Base-by-base conservation (phyloP, 169 alveolate genomes). In the Cryptosporidium meleagridis region DNA sequence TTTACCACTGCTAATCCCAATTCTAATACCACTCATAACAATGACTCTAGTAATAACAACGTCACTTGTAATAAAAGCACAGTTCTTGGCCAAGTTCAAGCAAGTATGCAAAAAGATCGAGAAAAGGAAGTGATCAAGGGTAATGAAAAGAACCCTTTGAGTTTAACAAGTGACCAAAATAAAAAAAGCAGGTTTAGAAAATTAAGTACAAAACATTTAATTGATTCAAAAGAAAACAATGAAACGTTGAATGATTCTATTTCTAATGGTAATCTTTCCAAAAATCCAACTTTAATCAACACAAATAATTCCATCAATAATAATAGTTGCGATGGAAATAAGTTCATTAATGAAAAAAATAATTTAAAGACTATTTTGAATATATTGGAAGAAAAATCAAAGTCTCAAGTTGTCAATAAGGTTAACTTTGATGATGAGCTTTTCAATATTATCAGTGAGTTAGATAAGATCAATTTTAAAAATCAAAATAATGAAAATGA, bases 391-490 rank as follows among this genome's bases (percentile, higher is more conserved):
- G 59, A 52, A 41, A 33, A 73, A 37, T 73, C 86, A 31, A 73
- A 41, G 52, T 52, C 31, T 23, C 48, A 29, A 39, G 26, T n/a
- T 53, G 61, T 35, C 21, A 26, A 59, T 18, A 73, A 52, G 23
- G 55, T 62, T 35, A 55, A 59, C 55, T 73, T 55, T 35, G 86
- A 73, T 41, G 71, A 73, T 55, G 86, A 73, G 35, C 68, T 73
- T 29, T 53, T 35, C 41, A 80, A 80, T 65, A 80, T 65, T 44
- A 65, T 80, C n/a, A 58, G 16, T 37, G 89, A 80, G 39, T 58
- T 80, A 35, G 89, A 80, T 29, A 59, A 73, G 37, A 80, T 80
- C 12, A 80, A 26, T 59, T 21, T 80, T 21, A 35, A 48, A 8
- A 67, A 62, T 29, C 35, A 23, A 12, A 16, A 65, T 23, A 41